Evolutionary conservation across 176 grass and related monocot species (phyloP), one percentile per base, ranked within the genome.

Genomic region (Ensete glaucum): DNA sequence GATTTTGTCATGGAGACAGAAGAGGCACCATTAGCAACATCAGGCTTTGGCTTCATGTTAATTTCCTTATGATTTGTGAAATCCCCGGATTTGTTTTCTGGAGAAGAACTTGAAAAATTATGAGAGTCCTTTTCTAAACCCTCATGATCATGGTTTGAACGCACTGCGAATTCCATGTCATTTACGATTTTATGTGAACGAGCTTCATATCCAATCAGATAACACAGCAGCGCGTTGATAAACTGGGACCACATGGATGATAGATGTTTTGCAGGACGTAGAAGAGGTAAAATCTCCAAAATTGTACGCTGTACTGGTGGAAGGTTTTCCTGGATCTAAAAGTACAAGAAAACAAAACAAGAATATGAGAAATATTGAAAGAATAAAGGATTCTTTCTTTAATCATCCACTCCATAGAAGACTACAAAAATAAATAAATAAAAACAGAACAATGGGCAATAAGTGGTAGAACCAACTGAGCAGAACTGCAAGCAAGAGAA

Each of bases 211-310:
- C 84, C 88, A 66, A 87, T 87, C 73, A 98, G 79, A 91, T 93
- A 98, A 75, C 84, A 87, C 77, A 98, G 83, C 8, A 98, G 82
- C 64, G 91, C 95, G 64, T 85, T 88, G 29, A 98, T 81, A 52
- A 91, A 86, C 22, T 80, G 84, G 11, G 82, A 67, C 95, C 95
- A 98, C 88, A 91, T 89, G 71, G 84, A 91, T 78, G 88, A 85
- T 67, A 98, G 59, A 75, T 69, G 58, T 62, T 67, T 65, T 59
- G 88, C 87, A 48, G 90, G 95, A 49, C 78, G 81, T 56, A 98
- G 75, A 82, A 91, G 78, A 73, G 95, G 90, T 89, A 98, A 87
- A 81, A 93, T 89, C 88, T 98, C 88, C 73, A 98, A 88, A 74
- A 98, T 86, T 21, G 88, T 86, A 78, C 84, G 86, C 59, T 89